Base-by-base conservation (phyloP, 2,329 filamentous ascomycete species). In the Sporothrix brasiliensis region DNA sequence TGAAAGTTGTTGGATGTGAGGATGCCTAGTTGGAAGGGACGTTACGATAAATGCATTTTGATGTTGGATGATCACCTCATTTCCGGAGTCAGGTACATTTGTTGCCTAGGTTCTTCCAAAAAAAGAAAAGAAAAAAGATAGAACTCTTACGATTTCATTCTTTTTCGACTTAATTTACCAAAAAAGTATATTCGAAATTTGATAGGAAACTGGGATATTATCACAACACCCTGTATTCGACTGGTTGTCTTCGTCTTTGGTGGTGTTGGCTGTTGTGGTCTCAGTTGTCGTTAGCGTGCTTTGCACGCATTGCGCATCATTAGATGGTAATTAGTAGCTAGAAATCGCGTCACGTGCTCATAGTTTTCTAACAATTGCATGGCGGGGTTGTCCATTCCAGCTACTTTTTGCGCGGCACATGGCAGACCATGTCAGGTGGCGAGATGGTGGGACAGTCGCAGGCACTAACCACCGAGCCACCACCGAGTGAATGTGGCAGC, bases 341-440 rank as follows among this genome's bases (percentile, higher is more conserved):
- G 16, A 27, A 50, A 34, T 13, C 1, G 16, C 9, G 63, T 66
- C 63, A 66, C 63, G 63, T 66, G 63, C 47, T 16, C 27, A 21
- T 21, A 7, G 2, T 4, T n/a, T 30, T 27, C 11, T 6, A 41
- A 30, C 19, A 63, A 27, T 19, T 11, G 3, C 3, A 53, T 66
- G 47, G 63, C 47, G 63, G 63, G 63, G 63, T 67, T 54, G 50
- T 54, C 39, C n/a, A 13, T 58, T 44, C 39, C 58, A 9, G 41
- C 39, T 61, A 4, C 4, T n/a, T 66, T 52, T 53, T 53, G 19
- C 13, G 47, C 30, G 61, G 63, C 58, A 69, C 60, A 61, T 66
- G 68, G 61, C 69, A 67, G 34, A 21, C n/a, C 41, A 34, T 47
- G 58, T 54, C 67, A 61, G 53, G 67, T 69, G 67, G 54, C 54